Evolutionary conservation across 768 basidiomycete species (phyloP), one percentile per base, ranked within the genome.

Genomic region (Lactifluus pinguis): DNA sequence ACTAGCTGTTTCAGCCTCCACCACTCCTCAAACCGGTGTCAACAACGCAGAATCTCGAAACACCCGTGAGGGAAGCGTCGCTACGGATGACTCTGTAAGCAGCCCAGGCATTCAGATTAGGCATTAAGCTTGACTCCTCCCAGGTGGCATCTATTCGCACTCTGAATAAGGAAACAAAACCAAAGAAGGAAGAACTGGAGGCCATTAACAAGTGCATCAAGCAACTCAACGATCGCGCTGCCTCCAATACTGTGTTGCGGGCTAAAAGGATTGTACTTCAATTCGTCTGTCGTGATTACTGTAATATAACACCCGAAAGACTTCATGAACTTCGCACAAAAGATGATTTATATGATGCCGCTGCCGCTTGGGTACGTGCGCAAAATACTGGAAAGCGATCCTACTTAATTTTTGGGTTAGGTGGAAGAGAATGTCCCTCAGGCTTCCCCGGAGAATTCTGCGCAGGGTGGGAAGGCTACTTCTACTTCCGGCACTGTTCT

Each of bases 401-500:
- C 36, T 38, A 38, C 36, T 29, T 17, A 19, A 32, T 19, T 51
- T 13, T 51, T 14, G 2, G n/a, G 32, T 29, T 11, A 51, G 50
- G 50, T 51, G 19, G 34, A 51, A n/a, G 30, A 6, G 7, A 57
- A 50, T 42, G 19, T 7, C 30, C 49, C 17, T 19, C 4, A 36
- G 9, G 34, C 6, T 8, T 38, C 11, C 19, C 36, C 10, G 13
- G 49, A 50, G 25, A 21, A 42, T 42, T 9, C 56, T 11, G 5
- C 1, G 7, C 49, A 44, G 30, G n/a, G 30, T 6, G 6, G 6
- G 32, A 52, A 42, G 38, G 19, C 14, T 4, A 3, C n/a, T 25
- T 25, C 39, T 5, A 19, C 10, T 17, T 50, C 39, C n/a, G 30
- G 30, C 3, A 19, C 30, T 0, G 61, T 75, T 19, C 70, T 76